These are phyloP conservation scores for Apiospora hydei DNA, from an alignment of 2,329 filamentous ascomycete genomes.

Conservation along the genomic window DNA sequence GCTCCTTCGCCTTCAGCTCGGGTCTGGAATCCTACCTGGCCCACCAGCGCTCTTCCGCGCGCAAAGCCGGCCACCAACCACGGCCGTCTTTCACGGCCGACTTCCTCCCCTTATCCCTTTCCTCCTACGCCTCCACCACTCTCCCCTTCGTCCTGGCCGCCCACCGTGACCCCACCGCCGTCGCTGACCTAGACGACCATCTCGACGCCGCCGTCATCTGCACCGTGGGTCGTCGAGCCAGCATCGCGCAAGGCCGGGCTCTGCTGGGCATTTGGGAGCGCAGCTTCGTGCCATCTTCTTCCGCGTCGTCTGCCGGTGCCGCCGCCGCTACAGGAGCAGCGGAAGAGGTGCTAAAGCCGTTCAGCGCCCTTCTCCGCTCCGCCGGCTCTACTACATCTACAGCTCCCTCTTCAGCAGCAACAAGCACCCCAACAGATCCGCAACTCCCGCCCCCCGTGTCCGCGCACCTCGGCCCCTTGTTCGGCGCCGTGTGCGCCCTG, in stretches of 20 bases:
- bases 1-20: conserved; percentile 87
- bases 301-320: neutral
- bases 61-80: conserved; percentile 36
- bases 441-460: conserved; percentile 52
- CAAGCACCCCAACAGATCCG: conserved; percentile 21
- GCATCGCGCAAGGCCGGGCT: conserved; percentile 77
- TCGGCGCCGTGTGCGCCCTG: conserved; percentile 70
- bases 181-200: conserved; percentile 72
- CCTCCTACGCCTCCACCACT: conserved; percentile 74
- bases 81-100: conserved; percentile 59
- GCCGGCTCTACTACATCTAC: neutral
- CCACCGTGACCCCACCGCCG: conserved; percentile 59
- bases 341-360: conserved; percentile 1
- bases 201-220: conserved; percentile 80
- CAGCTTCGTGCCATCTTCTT: conserved; percentile 54
- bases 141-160: conserved; percentile 78
- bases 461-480: conserved; percentile 75
- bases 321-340: conserved; percentile 9
- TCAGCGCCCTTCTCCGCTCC: conserved; percentile 1
- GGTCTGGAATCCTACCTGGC: conserved; percentile 84
- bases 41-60: conserved; percentile 51
- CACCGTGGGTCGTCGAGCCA: conserved; percentile 79
- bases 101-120: conserved; percentile 75
- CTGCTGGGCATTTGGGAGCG: conserved; percentile 79
- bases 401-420: neutral